Conservation (phyloP, 306 rosid species). For the Quercus alba region DNA sequence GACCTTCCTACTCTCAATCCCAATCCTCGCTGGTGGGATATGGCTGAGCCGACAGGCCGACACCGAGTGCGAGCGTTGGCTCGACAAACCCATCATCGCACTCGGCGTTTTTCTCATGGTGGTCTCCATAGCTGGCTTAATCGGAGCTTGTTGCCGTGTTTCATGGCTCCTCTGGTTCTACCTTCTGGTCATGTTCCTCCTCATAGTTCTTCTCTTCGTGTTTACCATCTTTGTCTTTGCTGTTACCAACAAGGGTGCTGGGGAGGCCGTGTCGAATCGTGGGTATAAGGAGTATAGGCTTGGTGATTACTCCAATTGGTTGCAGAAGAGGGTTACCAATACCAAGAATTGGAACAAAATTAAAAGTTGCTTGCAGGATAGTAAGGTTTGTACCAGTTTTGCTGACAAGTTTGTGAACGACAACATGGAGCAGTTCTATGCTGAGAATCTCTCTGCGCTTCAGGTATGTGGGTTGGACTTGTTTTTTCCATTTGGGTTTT, state of each 20-base stretch:
- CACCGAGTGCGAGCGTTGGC: conserved; percentile 58
- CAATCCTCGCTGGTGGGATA: conserved; percentile 50
- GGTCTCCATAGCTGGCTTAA: conserved; percentile 63
- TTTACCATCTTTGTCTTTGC: conserved; percentile 71
- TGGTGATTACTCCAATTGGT: conserved; percentile 82
- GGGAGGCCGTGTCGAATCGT: conserved; percentile 27
- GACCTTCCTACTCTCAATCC: conserved; percentile 66
- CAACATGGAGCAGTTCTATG: conserved; percentile 15
- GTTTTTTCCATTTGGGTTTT: not conserved
- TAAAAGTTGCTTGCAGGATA: conserved; percentile 54
- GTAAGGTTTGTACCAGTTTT: conserved; percentile 46
- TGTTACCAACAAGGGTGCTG: conserved; percentile 69
- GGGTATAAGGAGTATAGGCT: conserved; percentile 79
- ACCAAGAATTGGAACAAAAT: conserved; percentile 56
- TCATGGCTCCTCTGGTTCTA: conserved; percentile 77
- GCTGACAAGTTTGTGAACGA: conserved; percentile 1
- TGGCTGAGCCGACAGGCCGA: conserved; percentile 64
- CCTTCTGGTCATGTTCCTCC: conserved; percentile 73
- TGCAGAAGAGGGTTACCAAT: conserved; percentile 62
- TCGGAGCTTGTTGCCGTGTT: conserved; percentile 71
- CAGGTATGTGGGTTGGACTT: conserved; percentile 44
- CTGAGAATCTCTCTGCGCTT: conserved; percentile 44
- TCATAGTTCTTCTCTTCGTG: conserved; percentile 51
- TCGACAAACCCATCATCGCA: conserved; percentile 56
- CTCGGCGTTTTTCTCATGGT: conserved; percentile 64